Percentiles rank a stretch among this genome's conserved stretches.
These are phyloP conservation scores for Colletotrichum sp. DNA, from an alignment of 2,329 filamentous ascomycete genomes.

Conservation along the genomic window DNA sequence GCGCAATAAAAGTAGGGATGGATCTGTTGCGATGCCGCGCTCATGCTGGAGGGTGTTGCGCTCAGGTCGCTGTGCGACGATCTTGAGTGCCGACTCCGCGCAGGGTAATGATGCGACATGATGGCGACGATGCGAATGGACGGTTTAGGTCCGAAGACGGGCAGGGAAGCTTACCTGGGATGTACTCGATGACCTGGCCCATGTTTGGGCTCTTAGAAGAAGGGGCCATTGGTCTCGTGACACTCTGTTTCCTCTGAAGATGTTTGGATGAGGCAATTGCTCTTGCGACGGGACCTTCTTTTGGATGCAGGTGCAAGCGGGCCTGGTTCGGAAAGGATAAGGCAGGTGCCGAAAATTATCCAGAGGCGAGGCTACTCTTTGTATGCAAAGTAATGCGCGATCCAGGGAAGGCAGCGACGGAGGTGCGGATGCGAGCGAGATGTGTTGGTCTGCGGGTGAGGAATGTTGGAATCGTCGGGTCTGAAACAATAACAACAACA, in stretches of 20 bases:
- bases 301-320: not conserved
- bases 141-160: not conserved
- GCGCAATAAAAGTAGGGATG: conserved; percentile 24
- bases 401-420: not conserved
- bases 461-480: conserved; percentile 17
- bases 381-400: conserved; percentile 21
- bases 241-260: not conserved
- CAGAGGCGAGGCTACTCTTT: conserved; percentile 17
- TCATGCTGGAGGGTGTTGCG: not conserved
- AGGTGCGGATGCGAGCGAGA: not conserved
- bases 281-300: not conserved
- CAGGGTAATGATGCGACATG: conserved; percentile 38
- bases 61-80: not conserved
- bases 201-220: conserved; percentile 63
- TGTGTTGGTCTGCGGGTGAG: not conserved
- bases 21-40: not conserved
- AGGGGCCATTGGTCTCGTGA: conserved; percentile 50
- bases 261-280: not conserved
- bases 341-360: conserved; percentile 11
- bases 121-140: not conserved
- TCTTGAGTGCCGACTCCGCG: not conserved
- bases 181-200: conserved; percentile 95
- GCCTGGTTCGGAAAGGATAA: conserved; percentile 5
- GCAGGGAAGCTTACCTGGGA: conserved; percentile 72
- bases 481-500: conserved; percentile 24